A percentile compares a stretch with the other conserved stretches of the same genome.
phyloP scores from a whole-genome alignment of 2,329 filamentous ascomycete species.

The Microdochium trichocladiopsis region DNA sequence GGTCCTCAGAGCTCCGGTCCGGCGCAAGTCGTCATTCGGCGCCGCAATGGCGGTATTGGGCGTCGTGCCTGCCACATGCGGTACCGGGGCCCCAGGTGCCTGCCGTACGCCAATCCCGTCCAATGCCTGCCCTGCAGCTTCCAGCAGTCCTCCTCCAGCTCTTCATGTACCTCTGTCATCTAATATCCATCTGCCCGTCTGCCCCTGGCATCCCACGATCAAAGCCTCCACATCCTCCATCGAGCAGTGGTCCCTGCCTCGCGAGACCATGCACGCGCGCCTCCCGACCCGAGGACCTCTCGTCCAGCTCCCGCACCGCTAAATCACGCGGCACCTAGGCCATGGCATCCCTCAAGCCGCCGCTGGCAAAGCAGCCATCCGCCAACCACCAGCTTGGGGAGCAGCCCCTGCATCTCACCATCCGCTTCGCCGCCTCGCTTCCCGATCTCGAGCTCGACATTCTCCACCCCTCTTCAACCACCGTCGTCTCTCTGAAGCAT shows the following conservation, averaged over 20 bases:
- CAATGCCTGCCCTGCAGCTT: too few relatives aligned
- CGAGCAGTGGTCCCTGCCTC: too few relatives aligned
- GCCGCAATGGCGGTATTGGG: not conserved
- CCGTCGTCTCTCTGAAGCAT: conserved; percentile 73
- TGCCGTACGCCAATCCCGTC: too few relatives aligned
- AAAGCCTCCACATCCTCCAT: too few relatives aligned
- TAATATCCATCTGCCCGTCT: too few relatives aligned
- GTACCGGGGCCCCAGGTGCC: too few relatives aligned
- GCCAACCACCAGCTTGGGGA: conserved; percentile 5
- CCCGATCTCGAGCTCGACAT: conserved; percentile 80
- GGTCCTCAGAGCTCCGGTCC: not conserved
- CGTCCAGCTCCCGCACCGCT: not conserved
- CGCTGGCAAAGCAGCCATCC: conserved; percentile 4
- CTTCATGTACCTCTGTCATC: too few relatives aligned
- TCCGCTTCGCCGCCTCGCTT: conserved; percentile 83
- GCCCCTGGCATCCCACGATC: too few relatives aligned
- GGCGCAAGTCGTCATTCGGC: not conserved
- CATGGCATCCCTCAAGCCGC: conserved; percentile 6
- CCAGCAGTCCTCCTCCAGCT: too few relatives aligned
- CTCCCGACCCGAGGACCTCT: not conserved
- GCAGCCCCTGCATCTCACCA: conserved; percentile 63
- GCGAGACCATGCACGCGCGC: too few relatives aligned
- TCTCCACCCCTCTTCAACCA: conserved; percentile 57
- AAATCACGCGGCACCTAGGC: conserved; percentile 10
- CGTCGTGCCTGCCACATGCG: not conserved